Evolutionary conservation across 2,329 filamentous ascomycete genomes (phyloP).

Genomic region (Nemania sp.): DNA sequence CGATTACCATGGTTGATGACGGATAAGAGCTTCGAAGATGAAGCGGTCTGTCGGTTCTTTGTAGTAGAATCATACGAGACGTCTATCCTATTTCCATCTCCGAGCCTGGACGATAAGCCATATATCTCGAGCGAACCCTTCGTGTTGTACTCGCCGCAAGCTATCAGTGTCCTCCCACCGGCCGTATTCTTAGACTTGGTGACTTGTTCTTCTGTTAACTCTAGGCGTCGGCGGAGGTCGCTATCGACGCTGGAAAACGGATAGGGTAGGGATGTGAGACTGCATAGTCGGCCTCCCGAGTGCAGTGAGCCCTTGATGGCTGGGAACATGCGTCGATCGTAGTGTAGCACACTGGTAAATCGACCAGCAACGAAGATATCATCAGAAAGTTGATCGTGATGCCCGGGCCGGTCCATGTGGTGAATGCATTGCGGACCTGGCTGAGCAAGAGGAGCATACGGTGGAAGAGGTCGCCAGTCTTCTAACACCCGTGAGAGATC

Average conservation of each 20-base stretch:
- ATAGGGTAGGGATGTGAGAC: conserved; percentile 76
- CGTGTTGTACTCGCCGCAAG: conserved; percentile 90
- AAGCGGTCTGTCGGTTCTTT: conserved; percentile 86
- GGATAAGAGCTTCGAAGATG: conserved; percentile 82
- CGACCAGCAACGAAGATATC: conserved; percentile 91
- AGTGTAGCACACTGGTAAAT: conserved; percentile 89
- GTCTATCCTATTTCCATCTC: conserved; percentile 38
- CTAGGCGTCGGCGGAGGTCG: conserved; percentile 66
- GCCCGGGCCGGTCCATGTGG: conserved; percentile 73
- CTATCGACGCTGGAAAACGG: conserved; percentile 73
- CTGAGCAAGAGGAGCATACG: conserved; percentile 80
- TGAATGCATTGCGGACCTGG: conserved; percentile 86
- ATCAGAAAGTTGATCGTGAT: conserved; percentile 69
- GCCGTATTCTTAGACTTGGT: conserved; percentile 63
- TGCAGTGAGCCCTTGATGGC: conserved; percentile 81
- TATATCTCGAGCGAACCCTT: conserved; percentile 94
- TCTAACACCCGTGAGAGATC: conserved; percentile 58
- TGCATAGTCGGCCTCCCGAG: conserved; percentile 83
- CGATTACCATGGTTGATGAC: conserved; percentile 84
- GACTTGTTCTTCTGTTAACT: conserved; percentile 67
- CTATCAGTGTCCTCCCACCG: conserved; percentile 76
- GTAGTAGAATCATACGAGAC: conserved; percentile 63
- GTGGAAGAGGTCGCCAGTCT: conserved; percentile 64
- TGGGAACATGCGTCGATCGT: conserved; percentile 88
- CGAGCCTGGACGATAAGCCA: conserved; percentile 61